Base-by-base conservation (phyloP, 148 eudicot species). In the Amaranthus hypochondriacus region DNA sequence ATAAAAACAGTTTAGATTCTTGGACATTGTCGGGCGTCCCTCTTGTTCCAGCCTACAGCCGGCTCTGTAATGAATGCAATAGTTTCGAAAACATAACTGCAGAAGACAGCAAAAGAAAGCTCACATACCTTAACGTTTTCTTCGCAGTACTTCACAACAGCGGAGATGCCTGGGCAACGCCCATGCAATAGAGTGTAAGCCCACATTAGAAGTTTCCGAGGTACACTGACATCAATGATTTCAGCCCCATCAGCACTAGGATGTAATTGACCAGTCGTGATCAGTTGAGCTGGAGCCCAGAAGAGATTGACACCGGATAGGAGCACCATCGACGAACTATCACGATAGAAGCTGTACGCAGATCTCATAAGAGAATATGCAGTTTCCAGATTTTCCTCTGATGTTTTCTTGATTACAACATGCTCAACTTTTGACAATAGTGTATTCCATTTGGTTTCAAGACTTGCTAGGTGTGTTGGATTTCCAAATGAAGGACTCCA, bases 111-210 rank as follows among this genome's bases (percentile, higher is more conserved):
- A 54, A 70, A 43, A 12, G 1, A 72, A 44, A 50, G 55, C 50
- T 28, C 47, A 50, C 46, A 54, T 84, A 96, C 99, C 99, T 92
- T 96, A 43, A 84, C 84, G 80, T 85, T 87, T 81, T 96, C 97
- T 83, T 96, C 99, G 56, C 95, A 96, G 68, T 92, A 89, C 90
- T 96, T 96, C 55, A 86, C 85, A 75, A 85, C 91, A 72, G 83
- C 82, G 62, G 99, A 86, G 50, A 96, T 83, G 71, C 83, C 86
- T 63, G 91, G 75, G 84, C 83, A 87, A 61, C 80, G 88, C 56
- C 99, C 99, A 60, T 90, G 92, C 81, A 92, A 79, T 42, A 96
- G 84, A 43, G 99, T 84, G 85, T 92, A 87, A 5, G 97, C 94
- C 99, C 99, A 95, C 66, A 90, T 71, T 42, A 95, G 84, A 79